phyloP scores from a whole-genome alignment of 257 asterid species.

The Cynanchum wilfordii region DNA sequence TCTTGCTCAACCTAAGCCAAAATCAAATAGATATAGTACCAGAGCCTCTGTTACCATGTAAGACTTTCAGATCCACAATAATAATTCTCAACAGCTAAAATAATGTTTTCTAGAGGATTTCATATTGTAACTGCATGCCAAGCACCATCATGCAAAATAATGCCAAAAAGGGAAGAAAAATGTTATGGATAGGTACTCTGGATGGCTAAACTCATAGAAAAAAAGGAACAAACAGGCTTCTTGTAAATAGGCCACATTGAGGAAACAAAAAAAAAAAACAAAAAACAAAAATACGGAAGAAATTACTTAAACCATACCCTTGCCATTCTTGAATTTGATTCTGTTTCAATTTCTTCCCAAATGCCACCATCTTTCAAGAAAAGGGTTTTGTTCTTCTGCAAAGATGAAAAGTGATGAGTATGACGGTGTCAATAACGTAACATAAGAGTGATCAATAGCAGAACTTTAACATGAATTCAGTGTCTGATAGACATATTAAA shows the following conservation, averaged over 20 bases:
- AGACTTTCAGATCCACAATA: not conserved
- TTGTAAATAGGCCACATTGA: not conserved
- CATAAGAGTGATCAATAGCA: not conserved
- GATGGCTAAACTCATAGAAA: not conserved
- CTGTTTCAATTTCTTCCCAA: conserved; percentile 88
- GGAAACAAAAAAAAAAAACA: not conserved
- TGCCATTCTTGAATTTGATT: conserved; percentile 87
- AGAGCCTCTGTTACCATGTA: not conserved
- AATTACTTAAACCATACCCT: conserved; percentile 43
- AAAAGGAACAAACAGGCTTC: not conserved
- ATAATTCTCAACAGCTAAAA: not conserved
- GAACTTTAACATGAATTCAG: not conserved
- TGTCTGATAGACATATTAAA: not conserved
- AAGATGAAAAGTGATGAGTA: not conserved
- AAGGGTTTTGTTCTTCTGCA: not conserved
- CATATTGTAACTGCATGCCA: not conserved
- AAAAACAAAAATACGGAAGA: not conserved
- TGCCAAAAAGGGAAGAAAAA: not conserved
- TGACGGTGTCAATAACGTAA: not conserved
- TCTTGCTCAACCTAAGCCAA: not conserved
- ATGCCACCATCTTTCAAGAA: conserved; percentile 58
- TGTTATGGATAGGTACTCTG: not conserved
- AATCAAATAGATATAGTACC: not conserved
- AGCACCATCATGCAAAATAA: not conserved
- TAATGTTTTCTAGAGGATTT: not conserved